These are phyloP conservation scores for Colletotrichum sp. DNA, from an alignment of 2,329 filamentous ascomycete genomes.

Conservation along the genomic window DNA sequence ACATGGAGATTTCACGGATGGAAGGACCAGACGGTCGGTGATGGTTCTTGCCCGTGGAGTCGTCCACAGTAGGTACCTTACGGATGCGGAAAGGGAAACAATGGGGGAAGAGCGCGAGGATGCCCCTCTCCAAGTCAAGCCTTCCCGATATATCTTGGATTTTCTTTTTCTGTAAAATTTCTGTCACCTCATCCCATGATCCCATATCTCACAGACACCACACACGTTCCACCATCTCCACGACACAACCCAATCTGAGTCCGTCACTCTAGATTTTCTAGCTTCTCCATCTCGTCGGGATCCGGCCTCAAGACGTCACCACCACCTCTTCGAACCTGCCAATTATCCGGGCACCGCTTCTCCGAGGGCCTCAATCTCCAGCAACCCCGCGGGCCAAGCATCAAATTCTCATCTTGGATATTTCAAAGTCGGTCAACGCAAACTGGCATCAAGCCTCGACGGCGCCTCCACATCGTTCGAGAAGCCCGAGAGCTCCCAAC, in stretches of 20 bases:
- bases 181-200: not conserved
- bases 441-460: slow-evolving; percentile 9
- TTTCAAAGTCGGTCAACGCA: not conserved
- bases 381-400: not conserved
- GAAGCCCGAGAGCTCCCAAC: not conserved
- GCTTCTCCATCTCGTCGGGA: not conserved
- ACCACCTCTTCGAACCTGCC: not conserved
- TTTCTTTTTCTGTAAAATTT: not conserved
- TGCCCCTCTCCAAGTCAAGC: not conserved
- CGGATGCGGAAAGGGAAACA: not conserved
- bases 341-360: not conserved
- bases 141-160: not conserved
- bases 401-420: not conserved
- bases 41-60: not conserved
- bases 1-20: not conserved
- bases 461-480: slow-evolving; percentile 3
- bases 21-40: not conserved
- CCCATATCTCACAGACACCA: not conserved
- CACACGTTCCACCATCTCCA: slow-evolving; percentile 1
- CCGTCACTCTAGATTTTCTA: not conserved
- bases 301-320: not conserved
- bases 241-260: not conserved
- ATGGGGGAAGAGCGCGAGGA: not conserved
- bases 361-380: not conserved
- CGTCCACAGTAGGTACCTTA: not conserved